Base-by-base conservation (phyloP, 2,329 filamentous ascomycete species). In the Verticillium isaacii region DNA sequence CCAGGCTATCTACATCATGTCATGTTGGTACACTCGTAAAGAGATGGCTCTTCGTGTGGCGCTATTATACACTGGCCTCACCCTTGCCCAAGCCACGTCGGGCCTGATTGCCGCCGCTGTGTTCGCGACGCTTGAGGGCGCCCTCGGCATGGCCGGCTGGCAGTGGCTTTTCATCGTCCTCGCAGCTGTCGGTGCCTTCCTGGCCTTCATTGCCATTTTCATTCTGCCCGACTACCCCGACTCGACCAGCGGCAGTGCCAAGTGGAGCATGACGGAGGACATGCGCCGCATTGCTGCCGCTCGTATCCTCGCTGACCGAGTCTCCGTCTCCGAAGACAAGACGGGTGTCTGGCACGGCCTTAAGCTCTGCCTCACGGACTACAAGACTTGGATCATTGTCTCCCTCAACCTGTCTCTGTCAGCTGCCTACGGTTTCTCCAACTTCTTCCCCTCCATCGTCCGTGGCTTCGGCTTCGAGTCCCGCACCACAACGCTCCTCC, bases 361-460 rank as follows among this genome's bases (percentile, higher is more conserved):
- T 36, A 66, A 75, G 32, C 71, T 86, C 0, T 84, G 84, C 0
- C 78, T 86, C 66, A 72, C 79, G 3, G 82, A 85, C 62, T 41
- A 41, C 37, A 41, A 41, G 37, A 41, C 37, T 5, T 41, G 37
- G 37, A 41, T 41, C 37, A 41, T 41, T 15, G 37, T 41, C 6
- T 41, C 64, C 63, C 85, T 1, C 85, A 86, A 59, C 76, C 82
- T 2, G 71, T 85, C 23, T 71, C 86, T 2, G 82, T 86, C 67
- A 82, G 85, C 84, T 1, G 78, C 79, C 0, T 82, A 85, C 67
- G 83, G 81, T 1, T 87, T 88, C 67, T 84, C 86, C 57, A 88
- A 88, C 68, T 88, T 88, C 74, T 89, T 89, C 72, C 87, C 87
- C 0, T 84, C 80, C 0, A 86, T 89, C 50, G 83, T 89, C 1